Percentiles rank a stretch among this genome's conserved stretches.
phyloP scores from a whole-genome alignment of 805 yeast genomes.

The Komagataella populi region DNA sequence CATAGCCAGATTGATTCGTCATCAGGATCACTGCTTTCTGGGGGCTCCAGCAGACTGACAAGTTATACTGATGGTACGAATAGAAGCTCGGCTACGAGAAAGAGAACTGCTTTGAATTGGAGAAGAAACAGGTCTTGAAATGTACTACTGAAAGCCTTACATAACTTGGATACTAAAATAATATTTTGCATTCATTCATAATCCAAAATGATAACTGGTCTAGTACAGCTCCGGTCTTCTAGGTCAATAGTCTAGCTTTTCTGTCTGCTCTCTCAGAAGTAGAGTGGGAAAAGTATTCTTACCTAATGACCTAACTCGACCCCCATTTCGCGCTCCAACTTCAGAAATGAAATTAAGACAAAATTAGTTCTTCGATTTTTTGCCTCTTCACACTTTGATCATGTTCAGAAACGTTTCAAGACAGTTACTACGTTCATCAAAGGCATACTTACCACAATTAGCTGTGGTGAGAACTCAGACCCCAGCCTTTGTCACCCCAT shows the following conservation, averaged over 20 bases:
- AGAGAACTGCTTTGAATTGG: conserved; percentile 2
- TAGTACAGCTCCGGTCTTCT: background rate
- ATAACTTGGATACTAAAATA: no score
- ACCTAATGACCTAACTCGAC: background rate
- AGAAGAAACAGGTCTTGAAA: background rate
- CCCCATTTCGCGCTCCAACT: background rate
- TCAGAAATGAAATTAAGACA: background rate
- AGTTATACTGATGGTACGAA: background rate
- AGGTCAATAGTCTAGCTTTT: no score
- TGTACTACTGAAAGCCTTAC: background rate
- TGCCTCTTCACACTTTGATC: background rate
- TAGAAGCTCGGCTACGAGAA: background rate
- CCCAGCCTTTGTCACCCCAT: conserved; percentile 3
- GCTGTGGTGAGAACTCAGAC: background rate
- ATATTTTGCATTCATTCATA: background rate
- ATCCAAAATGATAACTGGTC: background rate
- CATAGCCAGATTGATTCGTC: background rate
- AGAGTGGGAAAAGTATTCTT: background rate
- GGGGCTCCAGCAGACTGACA: background rate
- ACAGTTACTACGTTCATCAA: background rate
- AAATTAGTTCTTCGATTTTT: background rate
- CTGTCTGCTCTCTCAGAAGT: no score
- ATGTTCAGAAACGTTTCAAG: conserved; percentile 1
- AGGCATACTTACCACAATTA: background rate
- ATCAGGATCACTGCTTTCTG: background rate